Base-by-base conservation (phyloP, 306 rosid genomes). In the Oxytropis ochrocephala region DNA sequence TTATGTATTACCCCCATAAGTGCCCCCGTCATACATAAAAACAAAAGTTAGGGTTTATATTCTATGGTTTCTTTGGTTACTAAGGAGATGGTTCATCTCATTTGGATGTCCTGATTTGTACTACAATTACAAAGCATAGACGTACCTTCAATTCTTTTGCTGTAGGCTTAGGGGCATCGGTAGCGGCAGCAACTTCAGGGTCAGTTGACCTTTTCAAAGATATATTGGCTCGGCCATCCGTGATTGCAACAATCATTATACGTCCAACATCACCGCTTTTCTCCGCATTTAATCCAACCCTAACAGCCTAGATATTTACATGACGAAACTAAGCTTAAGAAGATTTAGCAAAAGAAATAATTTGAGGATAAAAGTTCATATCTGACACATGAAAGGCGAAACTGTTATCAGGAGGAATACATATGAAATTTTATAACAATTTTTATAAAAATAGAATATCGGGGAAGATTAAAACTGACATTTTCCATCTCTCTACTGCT, bases 231-330 rank as follows among this genome's bases (percentile, higher is more conserved):
- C 98, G 83, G 46, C 98, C 98, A 76, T 93, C 97, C 3, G 97
- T 93, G 46, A 93, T 85, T 52, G 95, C 98, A 68, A 93, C 98
- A 81, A 93, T 86, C 98, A 93, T 90, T 78, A 93, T 59, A 19
- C 97, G 92, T 52, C 98, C 97, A 64, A 93, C 97, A 73, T 90
- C 97, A 35, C 96, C 98, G 74, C 98, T 93, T 85, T 88, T 93
- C 81, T 90, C 98, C n/a, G 97, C 97, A 81, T 93, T 90, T 85
- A 93, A 49, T 56, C 98, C 98, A 74, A 93, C 98, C 81, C 97
- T 76, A 52, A 93, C 97, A 74, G 96, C 97, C 98, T 93, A 75
- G 42, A 44, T 56, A 68, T 75, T 60, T 79, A 63, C 53, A 74
- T 24, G 59, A 50, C 44, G 66, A 56, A 65, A 30, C 61, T 77